A percentile compares a stretch with the other conserved stretches of the same genome.
Evolutionary conservation across 495 filamentous ascomycete genomes (phyloP).

Genomic region (Neurospora sp.): DNA sequence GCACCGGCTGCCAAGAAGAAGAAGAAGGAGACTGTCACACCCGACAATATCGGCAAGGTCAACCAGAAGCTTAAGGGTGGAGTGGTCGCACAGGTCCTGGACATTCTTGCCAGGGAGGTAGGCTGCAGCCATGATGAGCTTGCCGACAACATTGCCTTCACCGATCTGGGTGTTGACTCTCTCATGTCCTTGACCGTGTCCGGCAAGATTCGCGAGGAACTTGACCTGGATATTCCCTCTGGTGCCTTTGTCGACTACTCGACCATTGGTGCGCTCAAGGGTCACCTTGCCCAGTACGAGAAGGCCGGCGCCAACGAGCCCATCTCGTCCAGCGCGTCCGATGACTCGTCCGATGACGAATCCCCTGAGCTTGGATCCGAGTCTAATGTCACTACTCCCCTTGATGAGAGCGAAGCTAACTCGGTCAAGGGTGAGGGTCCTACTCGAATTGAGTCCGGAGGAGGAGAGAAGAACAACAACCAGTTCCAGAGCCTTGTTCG

Average conservation of each 20-base stretch:
- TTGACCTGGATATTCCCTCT: conserved; percentile 46
- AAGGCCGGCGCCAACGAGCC: conserved; percentile 23
- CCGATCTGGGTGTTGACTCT: conserved; percentile 51
- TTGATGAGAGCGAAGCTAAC: conserved; percentile 33
- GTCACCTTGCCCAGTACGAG: conserved; percentile 41
- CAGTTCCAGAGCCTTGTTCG: conserved; percentile 44
- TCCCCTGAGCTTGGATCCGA: conserved; percentile 33
- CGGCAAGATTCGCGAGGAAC: conserved; percentile 44
- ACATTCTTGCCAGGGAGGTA: conserved; percentile 56
- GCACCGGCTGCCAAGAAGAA: conserved; percentile 27
- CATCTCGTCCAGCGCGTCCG: conserved; percentile 17
- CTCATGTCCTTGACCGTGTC: conserved; percentile 46
- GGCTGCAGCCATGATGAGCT: conserved; percentile 54
- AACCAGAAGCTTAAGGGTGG: conserved; percentile 29
- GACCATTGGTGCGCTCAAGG: conserved; percentile 52
- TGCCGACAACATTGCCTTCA: conserved; percentile 40
- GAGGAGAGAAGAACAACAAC: conserved; percentile 15
- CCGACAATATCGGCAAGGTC: conserved; percentile 30
- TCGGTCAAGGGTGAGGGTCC: conserved; percentile 27
- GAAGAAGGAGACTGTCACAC: conserved; percentile 32
- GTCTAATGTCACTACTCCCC: conserved; percentile 37
- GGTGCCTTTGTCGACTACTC: conserved; percentile 40
- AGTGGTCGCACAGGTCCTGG: conserved; percentile 39
- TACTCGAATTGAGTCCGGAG: conserved; percentile 5
- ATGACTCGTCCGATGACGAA: conserved; percentile 29